Evolutionary conservation across 345 rosid species (phyloP).

Genomic region (Stellera chamaejasme): DNA sequence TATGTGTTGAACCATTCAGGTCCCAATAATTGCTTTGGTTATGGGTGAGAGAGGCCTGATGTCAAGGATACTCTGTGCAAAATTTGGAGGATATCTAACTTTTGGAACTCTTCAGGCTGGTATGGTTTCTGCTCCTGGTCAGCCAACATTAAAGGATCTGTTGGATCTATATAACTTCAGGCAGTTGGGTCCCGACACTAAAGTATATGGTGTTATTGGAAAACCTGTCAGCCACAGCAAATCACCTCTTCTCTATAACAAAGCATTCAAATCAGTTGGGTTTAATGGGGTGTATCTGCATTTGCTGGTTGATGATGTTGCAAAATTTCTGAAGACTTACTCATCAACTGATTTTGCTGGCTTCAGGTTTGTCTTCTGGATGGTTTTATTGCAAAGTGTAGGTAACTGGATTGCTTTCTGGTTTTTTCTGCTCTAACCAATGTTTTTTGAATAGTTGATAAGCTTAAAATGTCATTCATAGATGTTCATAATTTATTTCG

Average conservation of each 20-base stretch:
- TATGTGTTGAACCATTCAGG: slow-evolving; percentile 18
- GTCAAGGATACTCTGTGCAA: slow-evolving; percentile 48
- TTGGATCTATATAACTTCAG: slow-evolving; percentile 45
- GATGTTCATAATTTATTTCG: too few species aligned
- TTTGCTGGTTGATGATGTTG: slow-evolving; percentile 42
- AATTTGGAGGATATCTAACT: slow-evolving; percentile 53
- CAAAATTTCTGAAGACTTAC: slow-evolving; percentile 34
- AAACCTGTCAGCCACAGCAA: slow-evolving; percentile 64
- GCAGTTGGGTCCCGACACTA: slow-evolving; percentile 45
- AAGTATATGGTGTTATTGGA: slow-evolving; percentile 59
- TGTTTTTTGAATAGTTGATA: too few species aligned
- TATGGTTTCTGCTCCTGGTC: slow-evolving; percentile 48
- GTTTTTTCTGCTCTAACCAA: too few species aligned
- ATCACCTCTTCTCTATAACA: slow-evolving; percentile 49
- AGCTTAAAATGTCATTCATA: too few species aligned
- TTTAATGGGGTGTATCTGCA: slow-evolving; percentile 54
- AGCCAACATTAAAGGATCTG: slow-evolving; percentile 44
- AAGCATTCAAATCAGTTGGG: slow-evolving; percentile 37
- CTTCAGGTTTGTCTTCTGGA: slow-evolving; percentile 27
- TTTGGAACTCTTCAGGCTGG: slow-evolving; percentile 48
- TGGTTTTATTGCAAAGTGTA: too few species aligned
- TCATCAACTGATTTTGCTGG: slow-evolving; percentile 48
- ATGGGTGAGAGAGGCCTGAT: slow-evolving; percentile 61
- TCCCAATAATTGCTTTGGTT: slow-evolving; percentile 46
- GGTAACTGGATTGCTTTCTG: too few species aligned